phyloP scores from a whole-genome alignment of 2,329 filamentous ascomycete genomes.

The Aspergillus melleus region DNA sequence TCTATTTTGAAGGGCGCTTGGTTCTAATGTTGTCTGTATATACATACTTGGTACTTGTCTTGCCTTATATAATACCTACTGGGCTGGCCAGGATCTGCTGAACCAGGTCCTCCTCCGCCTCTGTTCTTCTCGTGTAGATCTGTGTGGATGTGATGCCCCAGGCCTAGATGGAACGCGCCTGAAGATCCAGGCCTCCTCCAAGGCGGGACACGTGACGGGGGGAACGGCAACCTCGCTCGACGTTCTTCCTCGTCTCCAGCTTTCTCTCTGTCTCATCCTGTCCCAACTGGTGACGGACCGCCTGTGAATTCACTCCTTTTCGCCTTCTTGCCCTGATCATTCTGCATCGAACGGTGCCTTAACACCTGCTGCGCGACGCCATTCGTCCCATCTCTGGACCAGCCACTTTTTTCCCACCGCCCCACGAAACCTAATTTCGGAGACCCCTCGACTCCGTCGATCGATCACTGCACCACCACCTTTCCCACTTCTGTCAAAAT shows the following conservation, averaged over 20 bases:
- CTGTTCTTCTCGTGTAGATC: neutral
- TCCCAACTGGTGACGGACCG: neutral
- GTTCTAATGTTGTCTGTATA: neutral
- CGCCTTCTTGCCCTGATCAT: too few species aligned
- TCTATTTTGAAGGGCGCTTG: conserved; percentile 49
- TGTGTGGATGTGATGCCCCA: neutral
- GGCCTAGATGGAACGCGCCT: neutral
- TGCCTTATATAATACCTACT: neutral
- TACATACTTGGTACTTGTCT: neutral
- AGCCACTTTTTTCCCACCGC: conserved; percentile 20
- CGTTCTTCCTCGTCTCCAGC: neutral
- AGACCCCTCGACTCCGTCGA: conserved; percentile 23
- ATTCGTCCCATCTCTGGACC: neutral
- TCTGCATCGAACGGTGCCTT: neutral
- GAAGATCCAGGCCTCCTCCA: neutral
- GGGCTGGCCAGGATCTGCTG: neutral
- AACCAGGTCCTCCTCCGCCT: neutral
- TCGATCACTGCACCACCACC: conserved; percentile 17
- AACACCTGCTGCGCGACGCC: conserved; percentile 1
- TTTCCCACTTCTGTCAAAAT: neutral
- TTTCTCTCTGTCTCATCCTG: neutral
- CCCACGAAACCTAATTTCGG: conserved; percentile 30
- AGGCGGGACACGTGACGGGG: neutral
- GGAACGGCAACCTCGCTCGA: neutral
- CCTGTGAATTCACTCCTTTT: conserved; percentile 4